These are phyloP conservation scores for Hevea brasiliensis DNA, from an alignment of 345 rosid genomes.

Conservation along the genomic window DNA sequence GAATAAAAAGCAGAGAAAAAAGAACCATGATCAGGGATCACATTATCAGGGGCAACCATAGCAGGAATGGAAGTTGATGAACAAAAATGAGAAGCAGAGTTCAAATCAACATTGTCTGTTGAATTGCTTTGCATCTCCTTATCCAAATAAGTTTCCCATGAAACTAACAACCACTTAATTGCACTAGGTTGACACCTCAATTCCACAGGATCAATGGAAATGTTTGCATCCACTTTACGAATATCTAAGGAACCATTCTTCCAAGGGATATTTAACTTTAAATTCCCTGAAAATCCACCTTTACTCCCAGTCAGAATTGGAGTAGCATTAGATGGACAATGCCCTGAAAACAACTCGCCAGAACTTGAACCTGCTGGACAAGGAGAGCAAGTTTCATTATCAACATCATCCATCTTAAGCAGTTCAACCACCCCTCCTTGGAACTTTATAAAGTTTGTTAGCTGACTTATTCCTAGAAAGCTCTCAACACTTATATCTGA, in stretches of 20 bases:
- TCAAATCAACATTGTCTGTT: conserved; percentile 42
- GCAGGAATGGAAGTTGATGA: conserved; percentile 32
- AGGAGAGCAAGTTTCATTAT: conserved; percentile 26
- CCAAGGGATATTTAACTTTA: conserved; percentile 91
- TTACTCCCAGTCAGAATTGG: conserved; percentile 59
- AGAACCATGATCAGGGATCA: conserved; percentile 22
- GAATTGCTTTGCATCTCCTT: conserved; percentile 33
- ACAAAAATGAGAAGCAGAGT: conserved; percentile 44
- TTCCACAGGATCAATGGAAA: conserved; percentile 72
- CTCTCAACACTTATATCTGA: conserved; percentile 39
- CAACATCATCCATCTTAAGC: conserved; percentile 52
- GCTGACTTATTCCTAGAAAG: conserved; percentile 67
- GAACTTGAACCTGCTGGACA: conserved; percentile 24
- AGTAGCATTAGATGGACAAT: conserved; percentile 33
- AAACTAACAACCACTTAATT: conserved; percentile 60
- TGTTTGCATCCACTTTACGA: conserved; percentile 78
- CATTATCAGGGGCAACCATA: conserved; percentile 29
- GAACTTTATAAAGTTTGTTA: conserved; percentile 74
- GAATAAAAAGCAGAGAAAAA: conserved; percentile 36
- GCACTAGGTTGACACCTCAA: conserved; percentile 67
- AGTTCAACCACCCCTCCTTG: conserved; percentile 79
- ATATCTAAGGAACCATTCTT: conserved; percentile 89
- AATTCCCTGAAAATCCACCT: conserved; percentile 81
- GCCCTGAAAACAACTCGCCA: conserved; percentile 23
- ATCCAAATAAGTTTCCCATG: conserved; percentile 52